Evolutionary conservation across 164 flowering plant genomes (phyloP).

Genomic region (Brasenia schreberi): DNA sequence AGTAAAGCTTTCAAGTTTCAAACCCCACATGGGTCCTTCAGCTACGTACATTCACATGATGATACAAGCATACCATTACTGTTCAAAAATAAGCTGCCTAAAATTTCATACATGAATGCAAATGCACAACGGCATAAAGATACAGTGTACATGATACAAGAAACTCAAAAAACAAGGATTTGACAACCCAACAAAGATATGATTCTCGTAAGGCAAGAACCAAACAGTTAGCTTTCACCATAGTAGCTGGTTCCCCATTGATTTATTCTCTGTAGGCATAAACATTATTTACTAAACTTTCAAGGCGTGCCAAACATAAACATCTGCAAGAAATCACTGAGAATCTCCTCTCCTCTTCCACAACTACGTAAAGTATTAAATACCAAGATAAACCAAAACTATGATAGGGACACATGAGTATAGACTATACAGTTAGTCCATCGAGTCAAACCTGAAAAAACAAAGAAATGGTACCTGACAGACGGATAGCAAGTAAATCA

Average conservation of each 20-base stretch:
- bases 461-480: slow-evolving; percentile 52
- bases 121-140: no score
- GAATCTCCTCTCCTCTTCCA: neutral
- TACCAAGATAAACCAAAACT: neutral
- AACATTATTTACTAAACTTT: neutral
- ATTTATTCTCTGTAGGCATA: neutral
- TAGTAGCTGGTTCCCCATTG: neutral
- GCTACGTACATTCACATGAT: no score
- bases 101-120: no score
- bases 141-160: no score
- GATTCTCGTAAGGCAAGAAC: neutral
- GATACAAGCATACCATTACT: no score
- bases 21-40: no score
- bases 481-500: slow-evolving; percentile 76
- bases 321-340: neutral
- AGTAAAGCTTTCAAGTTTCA: no score
- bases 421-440: neutral
- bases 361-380: neutral
- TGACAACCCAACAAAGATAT: neutral
- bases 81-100: no score
- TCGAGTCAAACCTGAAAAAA: neutral
- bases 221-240: neutral
- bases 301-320: neutral
- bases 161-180: neutral
- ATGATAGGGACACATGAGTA: neutral